Percentiles rank a stretch among this genome's conserved stretches.
These are phyloP conservation scores for Ambrosia artemisiifolia DNA, from an alignment of 129 eudicot species.

Conservation along the genomic window DNA sequence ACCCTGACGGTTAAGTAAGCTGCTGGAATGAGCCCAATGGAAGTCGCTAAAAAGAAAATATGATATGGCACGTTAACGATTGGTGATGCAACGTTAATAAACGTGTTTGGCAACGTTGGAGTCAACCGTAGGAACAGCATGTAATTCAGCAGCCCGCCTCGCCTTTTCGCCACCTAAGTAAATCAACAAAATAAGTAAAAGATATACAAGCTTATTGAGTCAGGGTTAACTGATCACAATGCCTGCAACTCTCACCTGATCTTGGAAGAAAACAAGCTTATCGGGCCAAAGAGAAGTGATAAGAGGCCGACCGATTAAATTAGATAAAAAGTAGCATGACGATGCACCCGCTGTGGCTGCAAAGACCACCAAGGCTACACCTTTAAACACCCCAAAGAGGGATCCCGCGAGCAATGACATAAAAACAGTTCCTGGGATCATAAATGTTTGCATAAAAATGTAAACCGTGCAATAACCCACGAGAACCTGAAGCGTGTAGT, in stretches of 20 bases:
- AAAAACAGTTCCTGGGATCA: conserved; percentile 95
- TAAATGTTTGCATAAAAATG: conserved; percentile 97
- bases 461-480: conserved; percentile 79
- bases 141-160: conserved; percentile 58
- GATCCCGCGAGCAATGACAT: conserved; percentile 94
- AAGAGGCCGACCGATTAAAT: conserved; percentile 80
- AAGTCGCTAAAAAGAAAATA: conserved; percentile 67
- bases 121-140: conserved; percentile 77
- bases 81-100: conserved; percentile 85
- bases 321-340: conserved; percentile 82
- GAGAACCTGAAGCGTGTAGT: conserved; percentile 82
- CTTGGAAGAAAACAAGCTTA: conserved; percentile 75
- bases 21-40: conserved; percentile 74
- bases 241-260: conserved; percentile 49
- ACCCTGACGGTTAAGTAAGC: conserved; percentile 87
- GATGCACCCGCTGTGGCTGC: conserved; percentile 96
- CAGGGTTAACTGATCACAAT: neutral
- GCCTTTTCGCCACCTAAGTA: conserved; percentile 70
- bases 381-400: conserved; percentile 78
- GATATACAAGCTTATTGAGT: neutral
- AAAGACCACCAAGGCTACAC: conserved; percentile 79
- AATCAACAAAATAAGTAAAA: neutral
- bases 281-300: conserved; percentile 85
- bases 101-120: conserved; percentile 80
- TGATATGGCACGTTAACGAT: conserved; percentile 70